These are phyloP conservation scores for Perkinsus chesapeaki DNA, from an alignment of 169 alveolate species.

Conservation along the genomic window DNA sequence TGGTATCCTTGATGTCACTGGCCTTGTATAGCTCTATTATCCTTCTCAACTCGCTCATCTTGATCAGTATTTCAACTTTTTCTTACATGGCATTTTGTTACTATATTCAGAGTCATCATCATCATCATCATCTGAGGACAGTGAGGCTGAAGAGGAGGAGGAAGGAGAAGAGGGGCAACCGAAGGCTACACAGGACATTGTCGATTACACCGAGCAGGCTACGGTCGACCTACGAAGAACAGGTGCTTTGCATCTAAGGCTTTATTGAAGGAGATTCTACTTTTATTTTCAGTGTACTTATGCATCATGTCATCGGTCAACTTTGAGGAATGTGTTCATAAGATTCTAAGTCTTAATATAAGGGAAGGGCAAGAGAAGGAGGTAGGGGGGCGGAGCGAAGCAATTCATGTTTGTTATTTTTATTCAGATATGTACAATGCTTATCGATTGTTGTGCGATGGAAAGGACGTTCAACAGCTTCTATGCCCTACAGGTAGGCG, in stretches of 20 bases:
- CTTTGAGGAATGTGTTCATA: slow-evolving; percentile 97
- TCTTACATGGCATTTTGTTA: neutral
- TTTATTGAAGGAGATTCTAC: neutral
- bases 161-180: slow-evolving; percentile 58
- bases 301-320: slow-evolving; percentile 93
- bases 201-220: slow-evolving; percentile 90
- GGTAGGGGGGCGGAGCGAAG: slow-evolving; percentile 12
- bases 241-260: neutral
- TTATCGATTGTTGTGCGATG: slow-evolving; percentile 96
- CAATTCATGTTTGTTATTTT: neutral
- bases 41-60: no score
- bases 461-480: slow-evolving; percentile 94
- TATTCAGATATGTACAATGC: slow-evolving; percentile 75
- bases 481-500: slow-evolving; percentile 66
- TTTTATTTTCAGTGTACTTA: slow-evolving; percentile 65
- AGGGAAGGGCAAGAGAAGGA: slow-evolving; percentile 75
- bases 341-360: slow-evolving; percentile 87
- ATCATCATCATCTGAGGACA: neutral
- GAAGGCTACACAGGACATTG: slow-evolving; percentile 24
- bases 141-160: slow-evolving; percentile 54
- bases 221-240: slow-evolving; percentile 84
- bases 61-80: no score
- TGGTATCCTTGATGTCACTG: no score
- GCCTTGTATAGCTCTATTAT: no score
- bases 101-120: neutral